Base-by-base conservation (phyloP, 768 basidiomycete genomes). In the Boletus huronensis region DNA sequence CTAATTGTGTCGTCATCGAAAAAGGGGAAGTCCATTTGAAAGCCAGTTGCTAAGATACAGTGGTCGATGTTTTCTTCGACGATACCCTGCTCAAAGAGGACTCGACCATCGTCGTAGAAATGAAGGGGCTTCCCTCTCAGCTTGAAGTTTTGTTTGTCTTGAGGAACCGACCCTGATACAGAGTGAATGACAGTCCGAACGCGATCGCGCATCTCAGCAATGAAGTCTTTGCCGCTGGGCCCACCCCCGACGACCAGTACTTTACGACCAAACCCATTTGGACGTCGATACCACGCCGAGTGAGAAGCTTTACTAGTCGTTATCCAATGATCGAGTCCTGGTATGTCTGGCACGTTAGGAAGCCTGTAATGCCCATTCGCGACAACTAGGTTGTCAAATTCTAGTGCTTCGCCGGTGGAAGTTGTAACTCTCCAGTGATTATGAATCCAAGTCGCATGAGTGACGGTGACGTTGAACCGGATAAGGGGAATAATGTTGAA, bases 41-140 rank as follows among this genome's bases (percentile, higher is more conserved):
- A 93, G 11, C 90, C 91, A 3, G 90, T 93, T 3, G 88, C 90
- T 17, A 92, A 71, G 49, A 91, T 82, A 58, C 82, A 83, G 57
- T 80, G 71, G 58, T 86, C 82, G 52, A 92, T 73, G 6, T 73
- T 75, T 31, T 69, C 59, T 64, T 87, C 85, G 13, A 66, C 61
- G 1, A 79, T 71, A 1, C 82, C 84, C 54, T 87, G 87, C 55
- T 78, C 80, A 59, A 89, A 86, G 31, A 75, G 63, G 7, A 85
- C 82, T 36, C 70, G 68, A 3, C 82, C 82, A 23, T 70, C 61
- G 1, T 60, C 62, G 16, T 69, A 71, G 60, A 82, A 81, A 36
- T 69, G 68, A 10, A 70, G 64, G 9, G 81, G 72, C 21, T 72
- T 73, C 1, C 75, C 77, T 39, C 80, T 78, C 4, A 63, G 64